Base-by-base conservation (phyloP, 306 rosid genomes). In the Canavalia ensiformis region DNA sequence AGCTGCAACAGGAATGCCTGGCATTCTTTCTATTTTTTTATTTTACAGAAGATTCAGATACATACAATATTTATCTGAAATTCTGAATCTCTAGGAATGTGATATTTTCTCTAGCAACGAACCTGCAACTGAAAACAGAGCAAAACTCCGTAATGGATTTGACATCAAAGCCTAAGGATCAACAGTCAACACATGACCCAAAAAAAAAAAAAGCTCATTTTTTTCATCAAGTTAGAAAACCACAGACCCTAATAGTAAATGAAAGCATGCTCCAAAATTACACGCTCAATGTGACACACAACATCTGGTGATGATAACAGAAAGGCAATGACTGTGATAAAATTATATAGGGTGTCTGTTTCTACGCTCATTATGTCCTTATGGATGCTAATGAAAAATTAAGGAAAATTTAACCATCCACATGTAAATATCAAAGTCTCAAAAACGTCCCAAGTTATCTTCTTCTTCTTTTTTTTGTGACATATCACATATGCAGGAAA, bases 1-100 rank as follows among this genome's bases (percentile, higher is more conserved):
- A 76, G 87, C 76, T 37, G 81, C 89, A 46, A 85, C 86, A 76
- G 91, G 91, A 76, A 88, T 82, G 84, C 87, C 91, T 13, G 89
- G 91, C 91, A 88, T 88, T 82, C 79, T 88, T 18, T 18, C 25
- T 18, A 18, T 18, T 82, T 37, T 73, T 88, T 80, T 70, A 83
- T 75, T 35, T 73, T 31, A 66, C 62, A 59, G 4, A 74, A 9
- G 57, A 44, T 74, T 75, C 74, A 84, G 77, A 59, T n/a, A 51
- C 66, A 60, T 49, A 68, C 49, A 70, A 74, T 74, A 25, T 7
- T 73, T 66, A 68, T 73, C 76, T 73, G 39, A 55, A 55, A 73
- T 25, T 54, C 4, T 56, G 68, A 72, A 41, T 74, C 70, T 49
- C 18, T 44, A 39, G 7, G 73, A 10, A 73, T 49, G 57, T 47